Evolutionary conservation across 2,329 filamentous ascomycete genomes (phyloP), one percentile per base, ranked within the genome.

Genomic region (Fonsecaea monophora): DNA sequence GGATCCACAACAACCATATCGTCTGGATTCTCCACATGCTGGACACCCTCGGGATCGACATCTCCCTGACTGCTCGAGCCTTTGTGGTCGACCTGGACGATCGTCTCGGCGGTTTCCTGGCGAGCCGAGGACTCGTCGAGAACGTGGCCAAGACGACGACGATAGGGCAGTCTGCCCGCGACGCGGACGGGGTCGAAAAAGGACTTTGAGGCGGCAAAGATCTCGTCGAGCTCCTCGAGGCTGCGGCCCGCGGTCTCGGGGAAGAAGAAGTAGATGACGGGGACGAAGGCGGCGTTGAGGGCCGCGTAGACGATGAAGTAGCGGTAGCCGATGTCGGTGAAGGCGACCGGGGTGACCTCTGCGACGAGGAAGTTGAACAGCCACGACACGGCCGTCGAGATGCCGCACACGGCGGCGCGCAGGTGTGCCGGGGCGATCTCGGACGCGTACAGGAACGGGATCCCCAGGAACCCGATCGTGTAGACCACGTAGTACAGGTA

Each of bases 121-220:
- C 40, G 21, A 21, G 21, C 18, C n/a, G 25, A 12, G 45, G 25
- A 50, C 1, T 50, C 45, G 45, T 50, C 18, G 8, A 50, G 21
- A 25, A 25, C 25, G 25, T 25, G 25, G 25, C 25, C 25, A 3
- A 25, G 25, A 25, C 25, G 25, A 21, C 10, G 45, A 10, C 45
- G 45, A 25, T 10, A 18, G 45, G 45, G 45, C 45, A 50, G 18
- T 12, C 12, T 30, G 45, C 45, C 18, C 5, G 85, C 85, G 40
- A 85, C 77, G 57, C 78, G 76, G 30, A 85, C 82, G 3, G 85
- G 78, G 21, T 81, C 73, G 68, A 85, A 83, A 53, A 82, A 74
- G 34, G 78, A 82, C 18, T 75, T 77, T 5, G 59, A 62, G 45
- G 68, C 63, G 32, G 50, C 72, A 66, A 76, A 77, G 66, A 73